Percentiles rank a stretch among this genome's conserved stretches.
These are phyloP conservation scores for Paracorniculantispora psalliotae DNA, from an alignment of 2,329 filamentous ascomycete species.

Conservation along the genomic window DNA sequence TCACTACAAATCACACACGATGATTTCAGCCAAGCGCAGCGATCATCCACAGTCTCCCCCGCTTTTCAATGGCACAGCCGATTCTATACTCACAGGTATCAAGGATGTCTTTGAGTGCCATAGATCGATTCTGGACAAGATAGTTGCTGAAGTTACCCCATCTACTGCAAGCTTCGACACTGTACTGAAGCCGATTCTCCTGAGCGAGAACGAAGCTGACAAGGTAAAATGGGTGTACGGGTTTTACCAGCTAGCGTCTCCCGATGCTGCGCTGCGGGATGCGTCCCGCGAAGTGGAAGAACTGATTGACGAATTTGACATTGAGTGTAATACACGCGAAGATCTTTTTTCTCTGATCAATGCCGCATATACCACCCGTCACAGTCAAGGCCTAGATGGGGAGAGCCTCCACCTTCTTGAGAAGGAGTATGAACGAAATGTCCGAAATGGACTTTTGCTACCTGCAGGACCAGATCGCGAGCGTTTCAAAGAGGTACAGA, in stretches of 20 bases:
- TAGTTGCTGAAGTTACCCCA: slow-evolving; percentile 56
- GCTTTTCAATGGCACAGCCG: slow-evolving; percentile 69
- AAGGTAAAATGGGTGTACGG: slow-evolving; percentile 62
- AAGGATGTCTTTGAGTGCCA: slow-evolving; percentile 60
- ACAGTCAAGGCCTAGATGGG: slow-evolving; percentile 53
- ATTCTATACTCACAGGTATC: slow-evolving; percentile 62
- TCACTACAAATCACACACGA: slow-evolving; percentile 31
- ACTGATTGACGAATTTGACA: slow-evolving; percentile 70
- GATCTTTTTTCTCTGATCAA: slow-evolving; percentile 68
- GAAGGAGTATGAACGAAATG: slow-evolving; percentile 72
- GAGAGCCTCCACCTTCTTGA: slow-evolving; percentile 70
- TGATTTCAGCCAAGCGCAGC: slow-evolving; percentile 63
- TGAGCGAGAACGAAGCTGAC: slow-evolving; percentile 63
- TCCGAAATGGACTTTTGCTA: slow-evolving; percentile 69
- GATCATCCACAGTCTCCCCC: slow-evolving; percentile 74
- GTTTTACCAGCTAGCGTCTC: slow-evolving; percentile 80
- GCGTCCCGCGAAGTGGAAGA: slow-evolving; percentile 73
- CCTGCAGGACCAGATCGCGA: slow-evolving; percentile 65
- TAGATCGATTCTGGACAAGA: slow-evolving; percentile 59
- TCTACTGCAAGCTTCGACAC: slow-evolving; percentile 49
- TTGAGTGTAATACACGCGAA: slow-evolving; percentile 76
- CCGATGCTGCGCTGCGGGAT: slow-evolving; percentile 62
- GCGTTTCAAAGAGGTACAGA: slow-evolving; percentile 82
- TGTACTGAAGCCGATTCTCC: slow-evolving; percentile 62
- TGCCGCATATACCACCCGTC: slow-evolving; percentile 47